Percentiles rank a stretch among this genome's conserved stretches.
Evolutionary conservation across 2,329 filamentous ascomycete species (phyloP).

Genomic region (Trichoderma citrinoviride): DNA sequence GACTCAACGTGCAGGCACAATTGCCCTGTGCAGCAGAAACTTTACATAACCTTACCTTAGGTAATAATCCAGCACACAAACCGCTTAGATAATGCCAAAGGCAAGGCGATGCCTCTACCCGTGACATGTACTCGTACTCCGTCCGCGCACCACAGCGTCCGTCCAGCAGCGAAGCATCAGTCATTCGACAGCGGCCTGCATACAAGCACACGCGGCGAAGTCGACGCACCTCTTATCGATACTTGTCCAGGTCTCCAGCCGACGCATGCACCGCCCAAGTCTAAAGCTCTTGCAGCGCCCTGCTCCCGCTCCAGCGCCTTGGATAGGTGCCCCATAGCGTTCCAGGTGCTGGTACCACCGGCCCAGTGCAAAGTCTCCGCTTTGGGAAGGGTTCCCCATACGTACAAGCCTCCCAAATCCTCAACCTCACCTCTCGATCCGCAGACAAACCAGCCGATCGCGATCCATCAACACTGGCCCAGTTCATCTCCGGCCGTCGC

Average conservation of each 20-base stretch:
- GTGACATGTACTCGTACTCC: conserved; percentile 5
- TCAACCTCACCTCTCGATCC: conserved; percentile 57
- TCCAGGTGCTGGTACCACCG: conserved; percentile 25
- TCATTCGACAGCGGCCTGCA: not conserved
- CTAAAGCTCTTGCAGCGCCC: conserved; percentile 10
- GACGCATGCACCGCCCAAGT: not conserved
- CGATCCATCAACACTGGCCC: conserved; percentile 52
- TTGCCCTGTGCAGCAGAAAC: not conserved
- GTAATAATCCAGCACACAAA: not conserved
- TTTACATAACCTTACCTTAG: not conserved
- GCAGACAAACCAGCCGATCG: conserved; percentile 49
- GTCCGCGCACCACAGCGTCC: conserved; percentile 1
- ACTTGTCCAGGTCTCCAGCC: not conserved
- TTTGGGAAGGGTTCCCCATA: conserved; percentile 38
- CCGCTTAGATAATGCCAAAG: not conserved
- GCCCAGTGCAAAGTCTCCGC: conserved; percentile 37
- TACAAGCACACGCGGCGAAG: not conserved
- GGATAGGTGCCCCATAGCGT: conserved; percentile 21
- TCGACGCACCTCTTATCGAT: conserved; percentile 16
- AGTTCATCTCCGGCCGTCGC: conserved; percentile 40
- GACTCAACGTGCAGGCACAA: no score
- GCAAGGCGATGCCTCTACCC: conserved; percentile 10
- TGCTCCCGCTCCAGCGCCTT: conserved; percentile 2
- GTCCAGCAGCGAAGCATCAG: not conserved
- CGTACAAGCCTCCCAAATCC: conserved; percentile 42